A percentile compares a stretch with the other conserved stretches of the same genome.
Conservation (phyloP, 2,329 filamentous ascomycete species). For the Cytospora mali region DNA sequence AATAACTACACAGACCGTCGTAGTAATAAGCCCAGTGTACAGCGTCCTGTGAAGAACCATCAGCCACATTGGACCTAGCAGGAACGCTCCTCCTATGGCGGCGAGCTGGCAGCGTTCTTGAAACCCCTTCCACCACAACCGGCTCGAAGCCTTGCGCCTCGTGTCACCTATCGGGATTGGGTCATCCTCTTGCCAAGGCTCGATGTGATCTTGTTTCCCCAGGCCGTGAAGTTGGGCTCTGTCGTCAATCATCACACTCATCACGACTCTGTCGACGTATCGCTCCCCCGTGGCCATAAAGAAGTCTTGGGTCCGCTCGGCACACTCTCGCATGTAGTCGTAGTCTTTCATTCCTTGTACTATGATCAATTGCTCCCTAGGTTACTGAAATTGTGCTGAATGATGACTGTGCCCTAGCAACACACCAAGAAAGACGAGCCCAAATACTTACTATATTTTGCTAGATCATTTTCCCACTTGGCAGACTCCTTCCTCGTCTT, state of each 20-base stretch:
- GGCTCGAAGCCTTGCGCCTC: not conserved
- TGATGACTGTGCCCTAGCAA: not conserved
- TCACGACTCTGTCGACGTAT: not conserved
- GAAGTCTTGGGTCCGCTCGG: not conserved
- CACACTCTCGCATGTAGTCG: conserved; percentile 10
- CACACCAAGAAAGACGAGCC: not conserved
- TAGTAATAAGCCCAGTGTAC: conserved; percentile 10
- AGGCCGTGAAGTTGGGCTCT: not conserved
- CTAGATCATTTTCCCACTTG: conserved; percentile 6
- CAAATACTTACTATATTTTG: conserved; percentile 1
- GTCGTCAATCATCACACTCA: not conserved
- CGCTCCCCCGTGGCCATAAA: conserved; percentile 8
- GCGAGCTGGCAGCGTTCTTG: not conserved
- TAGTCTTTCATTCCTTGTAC: conserved; percentile 11
- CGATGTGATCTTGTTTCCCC: not conserved
- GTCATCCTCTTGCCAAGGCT: not conserved
- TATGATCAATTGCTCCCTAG: too few relatives aligned
- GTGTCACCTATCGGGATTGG: not conserved
- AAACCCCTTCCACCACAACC: not conserved
- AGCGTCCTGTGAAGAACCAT: conserved; percentile 11
- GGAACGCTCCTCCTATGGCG: not conserved
- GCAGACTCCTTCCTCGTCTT: not conserved
- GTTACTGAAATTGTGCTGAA: too few relatives aligned
- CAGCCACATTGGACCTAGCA: conserved; percentile 14
- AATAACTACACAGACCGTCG: conserved; percentile 6